Evolutionary conservation across 805 yeast species (phyloP).

Genomic region (Wickerhamomyces alni): DNA sequence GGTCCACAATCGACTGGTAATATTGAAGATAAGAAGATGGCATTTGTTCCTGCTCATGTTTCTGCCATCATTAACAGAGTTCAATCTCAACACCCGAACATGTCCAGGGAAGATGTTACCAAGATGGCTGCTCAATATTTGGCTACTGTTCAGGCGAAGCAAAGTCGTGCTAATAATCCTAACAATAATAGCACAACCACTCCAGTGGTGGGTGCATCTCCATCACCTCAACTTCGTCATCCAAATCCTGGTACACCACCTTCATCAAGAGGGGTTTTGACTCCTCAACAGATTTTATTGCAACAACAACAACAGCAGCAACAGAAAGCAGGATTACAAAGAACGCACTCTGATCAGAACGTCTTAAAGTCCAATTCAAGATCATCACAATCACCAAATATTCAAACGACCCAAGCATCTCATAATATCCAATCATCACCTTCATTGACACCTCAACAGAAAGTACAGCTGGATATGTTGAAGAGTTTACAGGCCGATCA

Average conservation of each 20-base stretch:
- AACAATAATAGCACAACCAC: conserved; percentile 8
- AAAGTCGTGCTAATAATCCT: conserved; percentile 29
- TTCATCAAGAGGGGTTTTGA: conserved; percentile 18
- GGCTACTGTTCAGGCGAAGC: conserved; percentile 44
- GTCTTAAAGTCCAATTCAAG: conserved; percentile 3
- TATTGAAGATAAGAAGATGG: conserved; percentile 10
- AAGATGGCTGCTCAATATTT: conserved; percentile 59
- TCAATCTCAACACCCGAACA: conserved; percentile 57
- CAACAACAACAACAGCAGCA: conserved; percentile 27
- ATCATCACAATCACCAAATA: conserved; percentile 10
- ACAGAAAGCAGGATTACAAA: conserved; percentile 19
- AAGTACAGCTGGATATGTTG: conserved; percentile 23
- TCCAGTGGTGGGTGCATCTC: conserved; percentile 4
- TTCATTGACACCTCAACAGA: conserved; percentile 24
- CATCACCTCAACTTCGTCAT: conserved; percentile 6
- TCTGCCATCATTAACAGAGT: conserved; percentile 59
- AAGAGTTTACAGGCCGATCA: conserved; percentile 22
- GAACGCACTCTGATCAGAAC: conserved; percentile 9
- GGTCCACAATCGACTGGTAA: neutral
- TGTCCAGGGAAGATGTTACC: conserved; percentile 59
- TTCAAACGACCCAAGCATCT: too few relatives aligned
- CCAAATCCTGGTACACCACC: conserved; percentile 4
- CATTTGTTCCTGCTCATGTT: conserved; percentile 55
- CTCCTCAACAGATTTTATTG: conserved; percentile 36
- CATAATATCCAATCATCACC: conserved; percentile 4